These are phyloP conservation scores for Leishmania mexicana DNA, from an alignment of 208 protist species.

Conservation along the genomic window DNA sequence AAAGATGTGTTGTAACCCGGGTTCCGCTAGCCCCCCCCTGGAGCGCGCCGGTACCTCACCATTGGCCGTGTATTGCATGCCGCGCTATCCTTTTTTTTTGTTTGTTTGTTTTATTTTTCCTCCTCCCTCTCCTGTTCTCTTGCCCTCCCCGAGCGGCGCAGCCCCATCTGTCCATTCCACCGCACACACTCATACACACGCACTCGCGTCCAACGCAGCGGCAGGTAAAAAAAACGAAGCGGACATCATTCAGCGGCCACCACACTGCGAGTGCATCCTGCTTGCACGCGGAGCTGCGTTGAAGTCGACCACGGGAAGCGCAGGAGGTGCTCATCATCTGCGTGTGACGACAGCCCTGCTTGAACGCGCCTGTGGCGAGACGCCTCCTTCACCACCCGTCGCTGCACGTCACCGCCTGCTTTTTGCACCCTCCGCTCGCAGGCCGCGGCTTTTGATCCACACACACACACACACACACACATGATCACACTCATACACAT, in stretches of 20 bases:
- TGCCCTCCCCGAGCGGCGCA: too few species aligned
- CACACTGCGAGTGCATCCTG: neutral
- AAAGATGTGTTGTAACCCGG: too few species aligned
- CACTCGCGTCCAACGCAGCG: neutral
- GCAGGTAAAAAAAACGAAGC: neutral
- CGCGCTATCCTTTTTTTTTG: neutral
- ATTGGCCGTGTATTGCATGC: neutral
- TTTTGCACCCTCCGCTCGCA: neutral
- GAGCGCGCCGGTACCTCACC: neutral
- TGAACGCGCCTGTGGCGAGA: neutral
- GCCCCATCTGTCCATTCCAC: too few species aligned
- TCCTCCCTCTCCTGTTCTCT: neutral
- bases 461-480: constrained; percentile 2
- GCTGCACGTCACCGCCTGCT: neutral
- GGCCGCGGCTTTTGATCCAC: neutral
- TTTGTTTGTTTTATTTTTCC: neutral
- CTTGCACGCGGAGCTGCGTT: neutral
- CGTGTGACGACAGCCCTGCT: neutral
- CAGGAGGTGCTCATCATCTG: neutral
- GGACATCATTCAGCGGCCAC: neutral
- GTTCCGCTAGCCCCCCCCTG: neutral
- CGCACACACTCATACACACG: neutral
- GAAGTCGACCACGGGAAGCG: neutral
- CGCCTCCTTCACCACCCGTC: neutral
- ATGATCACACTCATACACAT: constrained; percentile 1